Conservation (phyloP, 202 grass and related monocot genomes). For the Zoysia matrella region DNA sequence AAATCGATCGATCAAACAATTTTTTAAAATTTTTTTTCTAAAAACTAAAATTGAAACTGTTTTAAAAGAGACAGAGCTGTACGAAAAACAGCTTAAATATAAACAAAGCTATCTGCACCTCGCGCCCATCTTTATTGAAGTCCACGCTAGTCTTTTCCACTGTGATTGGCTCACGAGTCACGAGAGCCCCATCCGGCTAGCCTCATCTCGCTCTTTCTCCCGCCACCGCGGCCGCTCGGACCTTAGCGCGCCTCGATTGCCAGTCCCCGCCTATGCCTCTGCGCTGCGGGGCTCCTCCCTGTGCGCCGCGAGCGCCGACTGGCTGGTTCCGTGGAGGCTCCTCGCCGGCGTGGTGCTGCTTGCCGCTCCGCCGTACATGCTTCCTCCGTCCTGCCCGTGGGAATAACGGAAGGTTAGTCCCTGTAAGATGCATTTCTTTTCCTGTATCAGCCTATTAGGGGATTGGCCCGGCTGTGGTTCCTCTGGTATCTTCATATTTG, state of each 20-base stretch:
- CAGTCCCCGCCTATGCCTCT: constrained; percentile 28
- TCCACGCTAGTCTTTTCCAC: no score
- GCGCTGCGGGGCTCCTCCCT: not conserved
- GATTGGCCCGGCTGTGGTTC: no score
- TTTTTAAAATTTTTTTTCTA: no score
- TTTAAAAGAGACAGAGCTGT: no score
- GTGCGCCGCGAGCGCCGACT: not conserved
- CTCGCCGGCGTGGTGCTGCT: not conserved
- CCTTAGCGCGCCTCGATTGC: no score
- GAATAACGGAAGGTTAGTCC: constrained; percentile 28
- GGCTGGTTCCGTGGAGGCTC: not conserved
- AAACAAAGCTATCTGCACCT: no score
- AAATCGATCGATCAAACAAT: no score
- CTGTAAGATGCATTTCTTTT: not conserved
- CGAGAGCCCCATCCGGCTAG: not conserved
- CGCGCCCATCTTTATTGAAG: no score
- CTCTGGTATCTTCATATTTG: constrained; percentile 2
- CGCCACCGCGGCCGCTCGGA: not conserved
- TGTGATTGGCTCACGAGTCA: no score
- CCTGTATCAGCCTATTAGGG: no score
- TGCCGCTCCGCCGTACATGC: not conserved
- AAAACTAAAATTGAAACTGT: no score
- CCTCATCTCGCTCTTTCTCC: not conserved
- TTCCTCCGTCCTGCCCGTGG: not conserved
- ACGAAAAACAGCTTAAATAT: no score